phyloP scores from a whole-genome alignment of 2,329 filamentous ascomycete genomes.

The Ceratocystis alfenasii region DNA sequence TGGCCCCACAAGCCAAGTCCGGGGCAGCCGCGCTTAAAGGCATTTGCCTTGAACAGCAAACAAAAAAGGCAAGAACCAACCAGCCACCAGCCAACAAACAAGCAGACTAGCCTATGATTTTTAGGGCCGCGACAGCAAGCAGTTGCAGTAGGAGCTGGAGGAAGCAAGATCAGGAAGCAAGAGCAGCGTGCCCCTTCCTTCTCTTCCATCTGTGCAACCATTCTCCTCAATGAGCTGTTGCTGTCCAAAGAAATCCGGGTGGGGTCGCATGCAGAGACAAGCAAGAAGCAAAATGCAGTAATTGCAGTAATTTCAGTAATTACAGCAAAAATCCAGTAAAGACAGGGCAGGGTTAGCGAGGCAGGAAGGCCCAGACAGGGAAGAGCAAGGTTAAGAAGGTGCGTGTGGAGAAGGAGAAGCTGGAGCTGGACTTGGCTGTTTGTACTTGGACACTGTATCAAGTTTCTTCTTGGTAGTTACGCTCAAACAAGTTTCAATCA shows the following conservation, averaged over 20 bases:
- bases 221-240: background rate
- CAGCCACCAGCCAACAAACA: too few species aligned
- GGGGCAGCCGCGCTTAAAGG: background rate
- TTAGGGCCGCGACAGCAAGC: background rate
- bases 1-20: background rate
- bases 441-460: background rate
- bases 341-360: background rate
- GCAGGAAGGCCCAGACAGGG: background rate
- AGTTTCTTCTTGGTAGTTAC: background rate
- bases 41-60: background rate
- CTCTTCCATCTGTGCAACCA: slow-evolving; percentile 10
- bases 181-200: background rate
- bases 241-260: background rate
- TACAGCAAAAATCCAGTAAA: background rate
- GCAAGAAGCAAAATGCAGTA: background rate
- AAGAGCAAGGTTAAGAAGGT: background rate
- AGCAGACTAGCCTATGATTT: too few species aligned
- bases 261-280: slow-evolving; percentile 1
- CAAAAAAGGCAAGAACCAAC: background rate
- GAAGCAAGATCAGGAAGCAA: background rate
- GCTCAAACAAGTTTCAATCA: slow-evolving; percentile 12
- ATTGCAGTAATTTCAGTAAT: background rate
- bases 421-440: background rate
- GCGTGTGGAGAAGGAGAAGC: background rate
- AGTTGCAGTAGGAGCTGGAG: background rate